Conservation (phyloP, 495 filamentous ascomycete species). For the Polyplosphaeria fusca region DNA sequence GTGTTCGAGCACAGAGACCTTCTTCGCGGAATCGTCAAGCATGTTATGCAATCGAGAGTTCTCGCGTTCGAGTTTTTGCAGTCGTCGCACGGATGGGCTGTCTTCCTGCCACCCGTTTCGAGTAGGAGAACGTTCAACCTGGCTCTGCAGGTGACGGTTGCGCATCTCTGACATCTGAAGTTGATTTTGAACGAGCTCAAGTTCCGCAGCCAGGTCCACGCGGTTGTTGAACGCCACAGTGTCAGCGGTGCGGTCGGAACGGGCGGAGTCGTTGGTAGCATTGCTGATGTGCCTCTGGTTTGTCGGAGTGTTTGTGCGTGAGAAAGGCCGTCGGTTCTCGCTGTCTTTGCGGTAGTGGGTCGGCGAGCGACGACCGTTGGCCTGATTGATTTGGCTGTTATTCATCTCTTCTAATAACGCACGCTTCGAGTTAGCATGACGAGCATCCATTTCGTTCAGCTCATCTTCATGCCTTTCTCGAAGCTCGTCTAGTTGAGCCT, state of each 20-base stretch:
- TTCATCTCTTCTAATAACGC: slow-evolving; percentile 82
- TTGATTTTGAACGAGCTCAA: slow-evolving; percentile 92
- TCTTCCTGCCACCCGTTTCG: slow-evolving; percentile 69
- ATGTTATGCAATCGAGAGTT: slow-evolving; percentile 91
- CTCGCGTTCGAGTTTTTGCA: slow-evolving; percentile 88
- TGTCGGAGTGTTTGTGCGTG: slow-evolving; percentile 56
- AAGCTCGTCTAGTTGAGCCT: slow-evolving; percentile 77
- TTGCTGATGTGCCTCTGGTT: slow-evolving; percentile 71
- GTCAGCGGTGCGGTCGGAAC: slow-evolving; percentile 87
- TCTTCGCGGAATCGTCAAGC: slow-evolving; percentile 91
- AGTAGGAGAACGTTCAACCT: slow-evolving; percentile 65
- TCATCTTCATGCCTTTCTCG: slow-evolving; percentile 69
- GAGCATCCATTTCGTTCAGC: slow-evolving; percentile 67
- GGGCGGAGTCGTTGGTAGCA: slow-evolving; percentile 72
- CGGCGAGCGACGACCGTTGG: slow-evolving; percentile 65
- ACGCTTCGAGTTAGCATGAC: slow-evolving; percentile 68
- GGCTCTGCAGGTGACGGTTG: slow-evolving; percentile 88
- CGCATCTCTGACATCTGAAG: slow-evolving; percentile 95
- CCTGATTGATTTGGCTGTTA: slow-evolving; percentile 66
- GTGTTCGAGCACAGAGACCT: slow-evolving; percentile 86
- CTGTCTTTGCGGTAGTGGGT: slow-evolving; percentile 70
- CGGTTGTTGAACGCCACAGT: slow-evolving; percentile 82
- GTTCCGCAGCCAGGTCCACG: slow-evolving; percentile 86
- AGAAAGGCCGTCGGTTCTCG: slow-evolving; percentile 58
- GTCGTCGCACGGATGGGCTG: slow-evolving; percentile 75